phyloP scores from a whole-genome alignment of 1,139 yeast species.

The Groenewaldozyma sp. region DNA sequence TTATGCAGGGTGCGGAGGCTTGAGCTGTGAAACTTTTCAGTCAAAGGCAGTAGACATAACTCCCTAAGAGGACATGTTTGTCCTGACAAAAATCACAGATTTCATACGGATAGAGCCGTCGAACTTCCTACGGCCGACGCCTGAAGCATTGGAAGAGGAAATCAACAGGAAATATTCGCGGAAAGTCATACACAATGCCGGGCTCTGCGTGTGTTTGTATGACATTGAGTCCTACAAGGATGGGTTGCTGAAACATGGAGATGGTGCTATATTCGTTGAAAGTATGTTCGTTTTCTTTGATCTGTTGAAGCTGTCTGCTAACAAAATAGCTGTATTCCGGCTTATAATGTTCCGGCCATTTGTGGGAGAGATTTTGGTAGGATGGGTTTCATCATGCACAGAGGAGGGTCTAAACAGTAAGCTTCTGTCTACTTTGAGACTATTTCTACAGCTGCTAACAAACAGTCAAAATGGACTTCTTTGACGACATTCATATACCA shows the following conservation, averaged over 20 bases:
- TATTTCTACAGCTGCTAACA: conserved; percentile 1
- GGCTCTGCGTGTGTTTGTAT: conserved; percentile 77
- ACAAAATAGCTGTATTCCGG: conserved; percentile 46
- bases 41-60: no score
- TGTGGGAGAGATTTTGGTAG: conserved; percentile 86
- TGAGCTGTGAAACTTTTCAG: no score
- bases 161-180: conserved; percentile 79
- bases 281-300: conserved; percentile 19
- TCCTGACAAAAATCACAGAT: conserved; percentile 70
- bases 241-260: conserved; percentile 90
- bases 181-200: conserved; percentile 65
- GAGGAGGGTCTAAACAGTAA: conserved; percentile 66
- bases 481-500: conserved; percentile 88
- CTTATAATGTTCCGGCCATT: conserved; percentile 85
- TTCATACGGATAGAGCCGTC: conserved; percentile 84
- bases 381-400: conserved; percentile 85
- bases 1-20: no score
- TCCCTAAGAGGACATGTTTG: no score
- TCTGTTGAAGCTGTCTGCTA: neutral
- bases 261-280: conserved; percentile 79
- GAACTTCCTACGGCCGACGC: conserved; percentile 62
- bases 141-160: conserved; percentile 67
- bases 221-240: conserved; percentile 74
- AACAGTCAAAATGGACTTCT: conserved; percentile 62
- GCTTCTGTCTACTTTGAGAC: no score